These are phyloP conservation scores for Aquanectria penicillioides DNA, from an alignment of 2,329 filamentous ascomycete species.

Conservation along the genomic window DNA sequence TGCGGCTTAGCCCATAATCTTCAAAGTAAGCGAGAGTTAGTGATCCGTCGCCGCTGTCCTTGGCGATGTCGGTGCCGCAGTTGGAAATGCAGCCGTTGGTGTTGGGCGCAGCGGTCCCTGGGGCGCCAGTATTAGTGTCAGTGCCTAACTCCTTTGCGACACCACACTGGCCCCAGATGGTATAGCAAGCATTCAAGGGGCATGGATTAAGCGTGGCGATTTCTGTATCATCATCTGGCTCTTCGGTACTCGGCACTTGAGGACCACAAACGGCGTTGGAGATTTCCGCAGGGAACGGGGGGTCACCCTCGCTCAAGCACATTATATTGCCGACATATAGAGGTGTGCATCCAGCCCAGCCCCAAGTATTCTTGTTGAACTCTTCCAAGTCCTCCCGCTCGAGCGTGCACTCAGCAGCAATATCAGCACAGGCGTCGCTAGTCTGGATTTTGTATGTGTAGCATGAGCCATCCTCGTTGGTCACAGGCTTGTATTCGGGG, in stretches of 20 bases:
- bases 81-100: conserved; percentile 47
- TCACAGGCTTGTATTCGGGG: background rate
- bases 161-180: conserved; percentile 54
- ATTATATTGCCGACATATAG: conserved; percentile 37
- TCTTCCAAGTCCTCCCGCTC: conserved; percentile 25
- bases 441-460: background rate
- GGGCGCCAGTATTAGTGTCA: conserved; percentile 20
- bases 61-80: conserved; percentile 47
- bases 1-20: background rate
- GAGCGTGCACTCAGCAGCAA: background rate
- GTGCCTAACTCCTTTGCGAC: conserved; percentile 52
- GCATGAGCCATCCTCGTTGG: background rate
- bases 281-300: conserved; percentile 36
- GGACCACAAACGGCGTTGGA: conserved; percentile 54
- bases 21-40: conserved; percentile 14
- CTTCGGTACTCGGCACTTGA: conserved; percentile 49
- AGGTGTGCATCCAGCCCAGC: conserved; percentile 43
- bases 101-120: background rate
- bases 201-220: conserved; percentile 54
- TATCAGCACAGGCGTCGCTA: background rate
- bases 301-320: conserved; percentile 44
- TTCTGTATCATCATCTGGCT: conserved; percentile 40
- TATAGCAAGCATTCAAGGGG: conserved; percentile 51
- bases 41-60: background rate
- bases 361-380: conserved; percentile 49